Percentiles rank a stretch among this genome's conserved stretches.
phyloP scores from a whole-genome alignment of 2,329 filamentous ascomycete species.

The Trichoderma lentiforme region DNA sequence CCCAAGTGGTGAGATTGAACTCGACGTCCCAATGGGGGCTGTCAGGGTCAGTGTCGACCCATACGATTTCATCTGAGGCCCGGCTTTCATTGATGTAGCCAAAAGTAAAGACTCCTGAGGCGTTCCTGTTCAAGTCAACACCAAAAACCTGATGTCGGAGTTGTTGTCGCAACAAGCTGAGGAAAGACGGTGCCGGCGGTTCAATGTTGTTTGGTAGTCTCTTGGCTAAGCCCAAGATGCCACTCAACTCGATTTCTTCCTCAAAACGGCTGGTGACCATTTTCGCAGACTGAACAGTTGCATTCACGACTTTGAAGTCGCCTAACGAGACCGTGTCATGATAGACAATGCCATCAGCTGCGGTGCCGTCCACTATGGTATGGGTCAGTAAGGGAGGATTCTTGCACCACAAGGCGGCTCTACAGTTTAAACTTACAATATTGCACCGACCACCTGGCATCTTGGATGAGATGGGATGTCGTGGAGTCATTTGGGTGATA shows the following conservation, averaged over 20 bases:
- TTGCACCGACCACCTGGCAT: conserved; percentile 47
- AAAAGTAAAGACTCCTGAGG: conserved; percentile 50
- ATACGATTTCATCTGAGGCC: conserved; percentile 41
- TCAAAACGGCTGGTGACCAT: conserved; percentile 44
- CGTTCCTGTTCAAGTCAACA: conserved; percentile 47
- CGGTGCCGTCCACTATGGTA: conserved; percentile 41
- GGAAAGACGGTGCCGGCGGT: conserved; percentile 42
- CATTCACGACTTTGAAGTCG: conserved; percentile 41
- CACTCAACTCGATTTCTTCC: conserved; percentile 41
- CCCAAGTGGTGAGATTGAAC: conserved; percentile 47
- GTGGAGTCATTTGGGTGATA: conserved; percentile 46
- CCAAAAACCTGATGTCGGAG: conserved; percentile 46
- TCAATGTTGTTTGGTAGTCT: conserved; percentile 42
- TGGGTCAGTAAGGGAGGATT: not conserved
- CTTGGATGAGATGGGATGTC: conserved; percentile 40
- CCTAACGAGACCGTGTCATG: conserved; percentile 49
- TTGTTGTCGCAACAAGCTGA: conserved; percentile 42
- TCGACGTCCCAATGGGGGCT: conserved; percentile 40
- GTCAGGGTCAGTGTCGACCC: conserved; percentile 35
- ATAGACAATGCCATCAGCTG: conserved; percentile 48
- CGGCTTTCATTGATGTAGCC: conserved; percentile 44
- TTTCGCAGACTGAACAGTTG: conserved; percentile 49
- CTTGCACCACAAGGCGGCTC: not conserved
- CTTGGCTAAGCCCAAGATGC: conserved; percentile 52
- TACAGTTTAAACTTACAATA: conserved; percentile 41